Evolutionary conservation across 73 alveolate genomes (phyloP).

Genomic region (Paramecium sexaurelia): DNA sequence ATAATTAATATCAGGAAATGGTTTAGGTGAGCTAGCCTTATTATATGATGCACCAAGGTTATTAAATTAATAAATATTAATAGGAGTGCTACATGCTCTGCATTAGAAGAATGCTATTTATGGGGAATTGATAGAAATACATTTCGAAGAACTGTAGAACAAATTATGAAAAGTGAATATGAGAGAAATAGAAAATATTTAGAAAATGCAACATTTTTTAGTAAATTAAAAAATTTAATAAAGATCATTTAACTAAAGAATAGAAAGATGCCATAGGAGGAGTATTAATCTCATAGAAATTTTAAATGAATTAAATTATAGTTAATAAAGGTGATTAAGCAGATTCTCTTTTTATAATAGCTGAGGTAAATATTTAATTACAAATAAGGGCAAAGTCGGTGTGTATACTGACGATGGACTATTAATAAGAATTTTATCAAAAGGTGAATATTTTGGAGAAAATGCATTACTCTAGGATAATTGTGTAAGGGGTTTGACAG

Average conservation of each 20-base stretch:
- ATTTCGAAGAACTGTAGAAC: slow-evolving; percentile 73
- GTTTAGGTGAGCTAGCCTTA: slow-evolving; percentile 84
- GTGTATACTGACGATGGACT: slow-evolving; percentile 57
- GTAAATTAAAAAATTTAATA: not conserved
- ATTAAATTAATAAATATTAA: not conserved
- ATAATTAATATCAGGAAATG: slow-evolving; percentile 75
- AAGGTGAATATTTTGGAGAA: slow-evolving; percentile 66
- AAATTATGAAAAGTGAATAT: slow-evolving; percentile 61
- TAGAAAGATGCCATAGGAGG: slow-evolving; percentile 63
- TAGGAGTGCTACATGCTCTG: slow-evolving; percentile 73
- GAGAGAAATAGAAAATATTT: slow-evolving; percentile 19
- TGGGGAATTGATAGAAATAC: slow-evolving; percentile 87
- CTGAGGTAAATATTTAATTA: slow-evolving; percentile 36
- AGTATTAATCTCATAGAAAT: slow-evolving; percentile 48
- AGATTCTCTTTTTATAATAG: slow-evolving; percentile 48
- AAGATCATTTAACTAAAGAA: slow-evolving; percentile 57
- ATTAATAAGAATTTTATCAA: slow-evolving; percentile 31
- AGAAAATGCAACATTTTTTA: slow-evolving; percentile 35
- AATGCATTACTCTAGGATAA: slow-evolving; percentile 37
- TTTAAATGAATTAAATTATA: slow-evolving; percentile 51
- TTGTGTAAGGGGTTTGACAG: slow-evolving; percentile 58
- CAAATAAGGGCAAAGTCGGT: slow-evolving; percentile 61
- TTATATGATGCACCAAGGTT: slow-evolving; percentile 82
- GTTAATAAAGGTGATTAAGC: slow-evolving; percentile 64
- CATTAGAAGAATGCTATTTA: slow-evolving; percentile 72